These are phyloP conservation scores for Nicotiana paniculata DNA, from an alignment of 257 asterid genomes.

Conservation along the genomic window DNA sequence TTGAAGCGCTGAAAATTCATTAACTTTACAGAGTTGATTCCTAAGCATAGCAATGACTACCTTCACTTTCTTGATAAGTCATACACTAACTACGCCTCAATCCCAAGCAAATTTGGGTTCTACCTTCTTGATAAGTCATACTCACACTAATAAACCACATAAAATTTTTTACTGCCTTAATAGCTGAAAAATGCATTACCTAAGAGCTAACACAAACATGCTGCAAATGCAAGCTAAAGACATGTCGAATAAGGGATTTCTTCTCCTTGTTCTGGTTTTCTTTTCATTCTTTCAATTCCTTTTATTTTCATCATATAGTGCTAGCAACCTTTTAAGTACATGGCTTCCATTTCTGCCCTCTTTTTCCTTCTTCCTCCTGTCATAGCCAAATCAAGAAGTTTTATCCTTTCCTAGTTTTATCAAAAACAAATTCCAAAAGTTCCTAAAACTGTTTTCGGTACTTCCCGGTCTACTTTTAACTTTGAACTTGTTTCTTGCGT, in stretches of 20 bases:
- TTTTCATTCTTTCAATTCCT: neutral
- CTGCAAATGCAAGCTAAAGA: neutral
- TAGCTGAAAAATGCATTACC: neutral
- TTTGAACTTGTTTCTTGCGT: neutral
- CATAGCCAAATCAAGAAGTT: neutral
- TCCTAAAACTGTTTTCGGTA: neutral
- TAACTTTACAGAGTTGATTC: neutral
- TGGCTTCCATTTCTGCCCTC: neutral
- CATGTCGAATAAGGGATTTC: neutral
- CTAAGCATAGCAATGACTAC: neutral
- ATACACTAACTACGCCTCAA: neutral
- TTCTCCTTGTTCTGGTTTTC: neutral
- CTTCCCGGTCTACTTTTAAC: neutral
- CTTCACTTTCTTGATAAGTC: neutral
- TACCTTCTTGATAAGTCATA: slow-evolving; percentile 4
- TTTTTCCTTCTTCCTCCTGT: neutral
- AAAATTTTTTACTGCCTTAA: neutral
- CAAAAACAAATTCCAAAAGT: neutral
- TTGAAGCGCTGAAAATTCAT: neutral
- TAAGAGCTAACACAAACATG: neutral
- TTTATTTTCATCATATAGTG: neutral
- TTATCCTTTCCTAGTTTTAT: neutral
- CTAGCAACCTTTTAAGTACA: neutral
- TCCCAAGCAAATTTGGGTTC: neutral
- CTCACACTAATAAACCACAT: neutral